A percentile compares a stretch with the other conserved stretches of the same genome.
Evolutionary conservation across 2,329 filamentous ascomycete species (phyloP).

Genomic region (Trichothecium sympodiale): DNA sequence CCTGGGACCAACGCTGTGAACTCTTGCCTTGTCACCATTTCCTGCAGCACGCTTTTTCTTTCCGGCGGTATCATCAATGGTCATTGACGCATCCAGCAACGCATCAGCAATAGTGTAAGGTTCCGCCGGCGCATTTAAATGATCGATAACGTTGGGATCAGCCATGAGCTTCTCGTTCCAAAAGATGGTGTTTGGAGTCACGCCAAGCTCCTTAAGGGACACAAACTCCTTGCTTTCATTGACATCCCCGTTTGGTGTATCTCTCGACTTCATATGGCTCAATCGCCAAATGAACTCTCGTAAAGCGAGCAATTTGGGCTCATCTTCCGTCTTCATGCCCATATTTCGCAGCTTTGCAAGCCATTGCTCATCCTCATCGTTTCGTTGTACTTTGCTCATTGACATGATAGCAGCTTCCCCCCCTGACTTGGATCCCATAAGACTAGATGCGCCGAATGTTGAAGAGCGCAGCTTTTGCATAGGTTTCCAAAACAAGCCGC

Average conservation of each 20-base stretch:
- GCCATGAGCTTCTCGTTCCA: conserved; percentile 67
- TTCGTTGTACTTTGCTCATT: conserved; percentile 56
- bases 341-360: conserved; percentile 73
- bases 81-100: conserved; percentile 81
- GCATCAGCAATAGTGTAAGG: conserved; percentile 83
- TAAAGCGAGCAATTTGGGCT: conserved; percentile 76
- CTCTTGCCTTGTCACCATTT: conserved; percentile 38
- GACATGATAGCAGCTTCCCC: conserved; percentile 45
- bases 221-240: conserved; percentile 35
- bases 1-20: conserved; percentile 22
- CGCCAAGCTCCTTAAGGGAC: conserved; percentile 60
- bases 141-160: conserved; percentile 20
- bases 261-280: conserved; percentile 57
- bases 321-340: conserved; percentile 72
- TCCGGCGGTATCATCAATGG: conserved; percentile 62
- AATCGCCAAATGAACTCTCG: conserved; percentile 87
- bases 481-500: conserved; percentile 78
- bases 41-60: conserved; percentile 39
- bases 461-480: conserved; percentile 53
- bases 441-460: conserved; percentile 51
- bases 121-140: conserved; percentile 21
- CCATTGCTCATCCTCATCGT: conserved; percentile 93
- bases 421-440: conserved; percentile 41
- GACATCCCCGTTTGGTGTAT: conserved; percentile 24
- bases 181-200: conserved; percentile 81